Conservation (phyloP, 2,329 filamentous ascomycete genomes). For the Diplocarpon mali region DNA sequence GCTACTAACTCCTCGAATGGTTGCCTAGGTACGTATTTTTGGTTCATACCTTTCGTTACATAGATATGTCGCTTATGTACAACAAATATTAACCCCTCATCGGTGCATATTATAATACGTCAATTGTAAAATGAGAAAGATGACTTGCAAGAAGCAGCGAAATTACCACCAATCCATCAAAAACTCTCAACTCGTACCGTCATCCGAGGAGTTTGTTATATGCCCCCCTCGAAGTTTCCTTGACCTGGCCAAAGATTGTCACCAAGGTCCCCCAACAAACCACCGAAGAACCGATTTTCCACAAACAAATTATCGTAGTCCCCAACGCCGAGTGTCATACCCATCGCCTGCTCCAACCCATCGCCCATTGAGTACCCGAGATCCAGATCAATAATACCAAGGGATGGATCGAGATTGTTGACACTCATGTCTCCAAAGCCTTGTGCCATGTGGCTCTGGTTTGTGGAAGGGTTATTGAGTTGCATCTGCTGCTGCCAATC, state of each 20-base stretch:
- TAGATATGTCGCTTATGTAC: no score
- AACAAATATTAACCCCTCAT: no score
- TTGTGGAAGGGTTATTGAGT: constrained; percentile 4
- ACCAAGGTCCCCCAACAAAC: constrained; percentile 15
- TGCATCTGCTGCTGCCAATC: constrained; percentile 18
- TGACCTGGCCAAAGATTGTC: constrained; percentile 9
- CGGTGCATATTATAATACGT: no score
- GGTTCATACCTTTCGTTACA: no score
- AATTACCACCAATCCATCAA: no score
- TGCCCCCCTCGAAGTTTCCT: constrained; percentile 14
- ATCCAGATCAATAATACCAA: constrained; percentile 22
- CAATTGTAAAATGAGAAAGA: no score
- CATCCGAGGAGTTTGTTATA: neutral
- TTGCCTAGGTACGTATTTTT: no score
- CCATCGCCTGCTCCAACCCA: constrained; percentile 27
- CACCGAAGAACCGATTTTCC: constrained; percentile 24
- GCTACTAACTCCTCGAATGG: no score
- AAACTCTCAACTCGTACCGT: no score
- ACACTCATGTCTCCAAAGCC: constrained; percentile 11
- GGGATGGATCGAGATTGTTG: constrained; percentile 23
- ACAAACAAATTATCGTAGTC: constrained; percentile 25
- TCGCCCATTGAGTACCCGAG: constrained; percentile 24
- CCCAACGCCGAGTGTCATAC: constrained; percentile 24
- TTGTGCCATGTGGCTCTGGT: constrained; percentile 11
- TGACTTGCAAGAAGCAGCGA: no score